phyloP scores from a whole-genome alignment of 2,329 filamentous ascomycete species.

The Sarocladium kiliense region DNA sequence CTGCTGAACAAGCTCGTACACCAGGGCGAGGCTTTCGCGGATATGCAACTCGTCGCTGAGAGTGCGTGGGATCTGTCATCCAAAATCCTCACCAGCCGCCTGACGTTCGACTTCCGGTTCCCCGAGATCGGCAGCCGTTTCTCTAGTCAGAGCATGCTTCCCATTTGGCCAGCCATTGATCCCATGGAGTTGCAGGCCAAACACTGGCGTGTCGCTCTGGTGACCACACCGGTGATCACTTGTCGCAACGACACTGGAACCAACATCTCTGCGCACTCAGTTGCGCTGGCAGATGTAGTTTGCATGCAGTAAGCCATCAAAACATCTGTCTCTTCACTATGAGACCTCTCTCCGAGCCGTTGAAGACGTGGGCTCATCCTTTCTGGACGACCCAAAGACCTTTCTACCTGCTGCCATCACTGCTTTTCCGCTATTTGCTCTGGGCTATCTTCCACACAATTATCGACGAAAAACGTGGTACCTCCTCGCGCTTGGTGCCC shows the following conservation, averaged over 20 bases:
- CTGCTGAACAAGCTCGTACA: constrained; percentile 30
- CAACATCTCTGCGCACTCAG: constrained; percentile 37
- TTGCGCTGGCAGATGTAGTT: constrained; percentile 42
- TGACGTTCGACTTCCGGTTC: constrained; percentile 44
- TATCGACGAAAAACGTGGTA: no score
- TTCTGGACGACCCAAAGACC: not conserved
- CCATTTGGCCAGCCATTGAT: constrained; percentile 36
- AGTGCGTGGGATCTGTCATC: constrained; percentile 40
- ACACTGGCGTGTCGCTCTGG: constrained; percentile 48
- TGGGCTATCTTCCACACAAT: not conserved
- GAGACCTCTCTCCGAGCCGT: no score
- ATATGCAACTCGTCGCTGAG: constrained; percentile 36
- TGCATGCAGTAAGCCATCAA: constrained; percentile 37
- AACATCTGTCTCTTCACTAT: no score
- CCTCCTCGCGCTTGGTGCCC: no score
- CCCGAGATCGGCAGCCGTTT: constrained; percentile 46
- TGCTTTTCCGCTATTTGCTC: no score
- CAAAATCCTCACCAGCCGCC: constrained; percentile 38
- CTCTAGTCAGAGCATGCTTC: constrained; percentile 41
- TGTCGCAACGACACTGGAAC: constrained; percentile 45
- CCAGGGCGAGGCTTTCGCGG: constrained; percentile 31
- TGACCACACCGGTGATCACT: constrained; percentile 50
- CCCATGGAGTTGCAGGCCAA: constrained; percentile 40
- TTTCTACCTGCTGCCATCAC: not conserved
- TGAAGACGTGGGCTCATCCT: not conserved